phyloP scores from a whole-genome alignment of 768 basidiomycete species.

The Serendipita sp. region DNA sequence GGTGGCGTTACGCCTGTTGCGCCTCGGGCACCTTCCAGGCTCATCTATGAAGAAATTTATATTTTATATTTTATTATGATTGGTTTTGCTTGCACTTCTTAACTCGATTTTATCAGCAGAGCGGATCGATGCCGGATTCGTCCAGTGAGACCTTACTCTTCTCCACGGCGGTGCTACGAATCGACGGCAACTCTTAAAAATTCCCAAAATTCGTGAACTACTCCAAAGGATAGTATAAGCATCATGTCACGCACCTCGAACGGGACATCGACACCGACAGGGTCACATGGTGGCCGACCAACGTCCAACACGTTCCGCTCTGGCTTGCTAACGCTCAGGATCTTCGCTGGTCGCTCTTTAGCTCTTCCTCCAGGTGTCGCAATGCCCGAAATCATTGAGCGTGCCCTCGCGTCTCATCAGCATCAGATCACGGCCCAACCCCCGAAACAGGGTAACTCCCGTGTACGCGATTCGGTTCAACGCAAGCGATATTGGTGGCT shows the following conservation, averaged over 20 bases:
- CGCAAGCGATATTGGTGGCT: constrained; percentile 92
- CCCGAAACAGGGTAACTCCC: constrained; percentile 30
- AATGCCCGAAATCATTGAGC: constrained; percentile 73
- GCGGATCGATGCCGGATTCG: no score
- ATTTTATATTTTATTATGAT: no score
- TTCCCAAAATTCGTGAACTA: not conserved
- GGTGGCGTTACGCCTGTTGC: not conserved
- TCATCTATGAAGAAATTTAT: no score
- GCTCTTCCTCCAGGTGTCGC: constrained; percentile 59
- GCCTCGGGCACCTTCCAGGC: no score
- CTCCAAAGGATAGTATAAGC: not conserved
- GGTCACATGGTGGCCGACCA: not conserved
- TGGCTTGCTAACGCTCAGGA: constrained; percentile 88
- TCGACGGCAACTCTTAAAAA: not conserved
- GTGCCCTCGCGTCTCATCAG: constrained; percentile 51
- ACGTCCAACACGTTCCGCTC: constrained; percentile 41
- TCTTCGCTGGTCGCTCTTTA: constrained; percentile 82
- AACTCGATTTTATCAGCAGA: no score
- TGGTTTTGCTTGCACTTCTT: no score
- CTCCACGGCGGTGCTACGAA: not conserved
- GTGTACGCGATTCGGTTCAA: constrained; percentile 73
- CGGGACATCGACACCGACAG: not conserved
- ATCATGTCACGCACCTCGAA: not conserved
- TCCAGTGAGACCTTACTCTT: not conserved
- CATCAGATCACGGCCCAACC: constrained; percentile 31